These are phyloP conservation scores for Rhododendron kiyosumense DNA, from an alignment of 148 eudicot species.

Conservation along the genomic window DNA sequence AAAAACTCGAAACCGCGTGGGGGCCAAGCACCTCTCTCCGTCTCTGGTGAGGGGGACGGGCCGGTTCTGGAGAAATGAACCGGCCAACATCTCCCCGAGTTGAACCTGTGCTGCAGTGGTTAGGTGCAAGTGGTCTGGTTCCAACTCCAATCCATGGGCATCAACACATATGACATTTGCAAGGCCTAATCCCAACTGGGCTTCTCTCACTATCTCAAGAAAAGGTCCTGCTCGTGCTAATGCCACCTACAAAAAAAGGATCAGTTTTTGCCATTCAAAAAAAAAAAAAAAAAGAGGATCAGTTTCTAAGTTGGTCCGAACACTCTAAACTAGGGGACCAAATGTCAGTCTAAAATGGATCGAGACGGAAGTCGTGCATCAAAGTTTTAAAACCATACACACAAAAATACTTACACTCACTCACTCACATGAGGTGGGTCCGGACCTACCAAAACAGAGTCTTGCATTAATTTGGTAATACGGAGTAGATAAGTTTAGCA, in stretches of 20 bases:
- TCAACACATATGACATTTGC: slow-evolving; percentile 27
- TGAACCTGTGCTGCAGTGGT: slow-evolving; percentile 28
- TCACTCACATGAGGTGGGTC: no score
- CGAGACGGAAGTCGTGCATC: no score
- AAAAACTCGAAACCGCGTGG: no score
- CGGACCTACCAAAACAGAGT: no score
- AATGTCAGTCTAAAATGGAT: no score
- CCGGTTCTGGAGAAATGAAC: slow-evolving; percentile 9
- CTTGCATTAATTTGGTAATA: not conserved
- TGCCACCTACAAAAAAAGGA: slow-evolving; percentile 12
- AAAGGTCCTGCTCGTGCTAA: slow-evolving; percentile 17
- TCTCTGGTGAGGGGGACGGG: not conserved
- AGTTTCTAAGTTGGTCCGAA: not conserved
- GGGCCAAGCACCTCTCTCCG: no score
- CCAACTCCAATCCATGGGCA: slow-evolving; percentile 28
- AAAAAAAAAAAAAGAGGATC: not conserved
- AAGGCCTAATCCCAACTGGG: slow-evolving; percentile 24
- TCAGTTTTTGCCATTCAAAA: no score
- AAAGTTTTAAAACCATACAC: no score
- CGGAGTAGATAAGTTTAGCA: no score
- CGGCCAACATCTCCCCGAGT: slow-evolving; percentile 32
- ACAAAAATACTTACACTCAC: no score
- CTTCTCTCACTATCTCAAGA: slow-evolving; percentile 24
- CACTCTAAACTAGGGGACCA: no score
- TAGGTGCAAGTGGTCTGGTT: slow-evolving; percentile 32